These are phyloP conservation scores for Brassica balearica DNA, from an alignment of 441 rosid genomes.

Conservation along the genomic window DNA sequence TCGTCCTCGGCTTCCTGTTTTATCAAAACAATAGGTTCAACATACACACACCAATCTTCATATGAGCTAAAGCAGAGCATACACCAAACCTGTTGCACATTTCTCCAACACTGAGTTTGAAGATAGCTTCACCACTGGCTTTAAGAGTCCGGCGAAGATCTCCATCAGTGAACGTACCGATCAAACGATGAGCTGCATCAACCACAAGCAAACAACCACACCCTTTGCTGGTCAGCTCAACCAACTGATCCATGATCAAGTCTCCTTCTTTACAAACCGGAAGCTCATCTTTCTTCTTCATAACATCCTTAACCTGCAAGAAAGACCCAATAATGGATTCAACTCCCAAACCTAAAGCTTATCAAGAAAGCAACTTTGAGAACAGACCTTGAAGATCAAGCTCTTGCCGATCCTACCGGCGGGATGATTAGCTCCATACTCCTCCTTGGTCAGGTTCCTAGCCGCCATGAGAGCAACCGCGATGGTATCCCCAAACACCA, in stretches of 20 bases:
- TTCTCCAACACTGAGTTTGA: conserved; percentile 89
- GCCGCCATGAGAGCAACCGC: conserved; percentile 95
- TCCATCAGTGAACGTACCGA: conserved; percentile 94
- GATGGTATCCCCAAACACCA: conserved; percentile 96
- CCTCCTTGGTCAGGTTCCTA: conserved; percentile 74
- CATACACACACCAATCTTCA: not conserved
- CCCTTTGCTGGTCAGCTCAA: conserved; percentile 90
- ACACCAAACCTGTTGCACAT: conserved; percentile 82
- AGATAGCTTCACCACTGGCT: conserved; percentile 44
- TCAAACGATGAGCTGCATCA: conserved; percentile 62
- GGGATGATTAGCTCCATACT: conserved; percentile 90
- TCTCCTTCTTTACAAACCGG: conserved; percentile 89
- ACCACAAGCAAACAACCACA: conserved; percentile 89
- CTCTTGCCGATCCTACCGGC: conserved; percentile 94
- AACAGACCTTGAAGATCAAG: conserved; percentile 80
- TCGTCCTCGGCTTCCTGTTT: conserved; percentile 86
- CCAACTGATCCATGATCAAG: conserved; percentile 89
- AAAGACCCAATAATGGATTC: not conserved
- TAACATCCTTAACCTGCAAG: conserved; percentile 83
- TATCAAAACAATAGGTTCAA: not conserved
- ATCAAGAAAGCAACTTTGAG: not conserved
- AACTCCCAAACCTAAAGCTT: not conserved
- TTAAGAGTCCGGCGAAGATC: conserved; percentile 78
- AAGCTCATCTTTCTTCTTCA: conserved; percentile 91
- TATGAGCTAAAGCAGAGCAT: not conserved